A percentile compares a stretch with the other conserved stretches of the same genome.
These are phyloP conservation scores for Pseudodiploospora longispora DNA, from an alignment of 2,329 filamentous ascomycete genomes.

Conservation along the genomic window DNA sequence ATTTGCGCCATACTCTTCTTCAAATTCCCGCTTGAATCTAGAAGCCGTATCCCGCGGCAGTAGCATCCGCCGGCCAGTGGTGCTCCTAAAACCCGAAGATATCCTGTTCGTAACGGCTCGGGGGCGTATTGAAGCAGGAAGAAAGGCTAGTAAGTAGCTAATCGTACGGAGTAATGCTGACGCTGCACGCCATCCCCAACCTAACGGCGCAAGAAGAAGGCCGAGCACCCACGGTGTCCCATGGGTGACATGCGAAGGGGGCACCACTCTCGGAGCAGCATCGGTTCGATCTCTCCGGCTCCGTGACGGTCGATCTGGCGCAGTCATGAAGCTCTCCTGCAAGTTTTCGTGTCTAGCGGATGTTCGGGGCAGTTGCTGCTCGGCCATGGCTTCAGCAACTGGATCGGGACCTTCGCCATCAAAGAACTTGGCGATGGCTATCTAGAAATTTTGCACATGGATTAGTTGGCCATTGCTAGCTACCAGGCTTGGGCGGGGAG, in stretches of 20 bases:
- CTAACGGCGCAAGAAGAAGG: slow-evolving; percentile 74
- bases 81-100: slow-evolving; percentile 46
- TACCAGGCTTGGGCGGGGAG: neutral
- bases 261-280: slow-evolving; percentile 78
- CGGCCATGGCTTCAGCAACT: slow-evolving; percentile 65
- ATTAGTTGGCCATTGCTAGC: neutral
- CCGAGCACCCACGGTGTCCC: slow-evolving; percentile 69
- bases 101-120: slow-evolving; percentile 46
- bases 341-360: slow-evolving; percentile 66
- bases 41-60: slow-evolving; percentile 82
- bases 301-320: slow-evolving; percentile 14
- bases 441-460: slow-evolving; percentile 40
- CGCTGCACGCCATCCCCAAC: slow-evolving; percentile 64
- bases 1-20: slow-evolving; percentile 78
- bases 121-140: slow-evolving; percentile 58
- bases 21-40: slow-evolving; percentile 85
- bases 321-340: slow-evolving; percentile 45
- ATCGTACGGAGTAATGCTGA: slow-evolving; percentile 64
- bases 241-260: slow-evolving; percentile 60
- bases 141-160: slow-evolving; percentile 69
- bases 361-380: slow-evolving; percentile 54
- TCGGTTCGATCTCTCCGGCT: slow-evolving; percentile 35
- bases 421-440: slow-evolving; percentile 95
- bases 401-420: slow-evolving; percentile 86
- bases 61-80: slow-evolving; percentile 64